phyloP scores from a whole-genome alignment of 2,329 filamentous ascomycete genomes.

The Alternaria angustiovoidea region DNA sequence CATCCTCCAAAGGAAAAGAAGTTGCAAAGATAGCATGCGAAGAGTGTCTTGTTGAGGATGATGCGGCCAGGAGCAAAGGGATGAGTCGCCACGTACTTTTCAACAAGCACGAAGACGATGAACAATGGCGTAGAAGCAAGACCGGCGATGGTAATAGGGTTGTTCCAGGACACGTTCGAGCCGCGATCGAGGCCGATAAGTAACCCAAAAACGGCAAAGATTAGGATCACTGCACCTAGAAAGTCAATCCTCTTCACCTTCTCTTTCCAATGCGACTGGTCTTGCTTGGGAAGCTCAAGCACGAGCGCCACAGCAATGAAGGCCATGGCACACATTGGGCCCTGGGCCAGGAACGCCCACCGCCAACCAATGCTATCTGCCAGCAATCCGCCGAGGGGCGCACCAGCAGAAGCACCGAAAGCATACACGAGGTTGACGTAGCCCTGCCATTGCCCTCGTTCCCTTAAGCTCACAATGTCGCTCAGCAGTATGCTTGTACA shows the following conservation, averaged over 20 bases:
- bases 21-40: conserved; percentile 74
- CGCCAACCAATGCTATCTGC: conserved; percentile 78
- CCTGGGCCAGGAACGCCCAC: conserved; percentile 77
- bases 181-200: conserved; percentile 76
- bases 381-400: conserved; percentile 72
- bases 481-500: conserved; percentile 74
- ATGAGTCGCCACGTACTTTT: conserved; percentile 71
- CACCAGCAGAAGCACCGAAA: conserved; percentile 71
- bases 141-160: conserved; percentile 65
- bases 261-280: conserved; percentile 68
- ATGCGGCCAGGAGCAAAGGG: conserved; percentile 80
- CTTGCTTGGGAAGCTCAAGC: conserved; percentile 67
- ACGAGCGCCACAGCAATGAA: conserved; percentile 69
- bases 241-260: conserved; percentile 78
- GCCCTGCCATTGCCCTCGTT: conserved; percentile 78
- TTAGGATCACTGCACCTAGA: conserved; percentile 71
- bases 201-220: conserved; percentile 70
- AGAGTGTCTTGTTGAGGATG: conserved; percentile 71
- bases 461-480: conserved; percentile 73
- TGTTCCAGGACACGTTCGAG: conserved; percentile 73
- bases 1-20: conserved; percentile 73
- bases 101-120: conserved; percentile 71
- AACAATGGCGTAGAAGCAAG: conserved; percentile 69
- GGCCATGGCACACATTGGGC: conserved; percentile 72
- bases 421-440: conserved; percentile 77